Percentiles rank a stretch among this genome's conserved stretches.
phyloP scores from a whole-genome alignment of 257 asterid genomes.

The Petunia axillaris region DNA sequence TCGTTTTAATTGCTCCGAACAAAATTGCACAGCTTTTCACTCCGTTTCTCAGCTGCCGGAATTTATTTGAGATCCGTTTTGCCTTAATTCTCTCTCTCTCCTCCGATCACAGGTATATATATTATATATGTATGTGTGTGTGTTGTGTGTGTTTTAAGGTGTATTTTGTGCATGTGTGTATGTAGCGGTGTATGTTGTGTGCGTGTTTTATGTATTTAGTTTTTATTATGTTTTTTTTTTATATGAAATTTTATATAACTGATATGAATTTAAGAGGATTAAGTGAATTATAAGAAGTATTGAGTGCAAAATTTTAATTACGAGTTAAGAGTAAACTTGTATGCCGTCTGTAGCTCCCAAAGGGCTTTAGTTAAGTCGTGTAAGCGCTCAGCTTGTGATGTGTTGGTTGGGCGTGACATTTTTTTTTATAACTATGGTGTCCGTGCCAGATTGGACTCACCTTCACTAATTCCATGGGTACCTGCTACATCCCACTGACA shows the following conservation, averaged over 20 bases:
- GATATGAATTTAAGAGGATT: neutral
- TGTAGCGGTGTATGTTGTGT: neutral
- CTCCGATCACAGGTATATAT: slow-evolving; percentile 36
- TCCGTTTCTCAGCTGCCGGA: slow-evolving; percentile 20
- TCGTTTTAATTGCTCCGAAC: slow-evolving; percentile 22
- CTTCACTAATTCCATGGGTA: too few relatives aligned
- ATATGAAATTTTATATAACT: neutral
- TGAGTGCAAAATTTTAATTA: neutral
- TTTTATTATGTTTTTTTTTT: neutral
- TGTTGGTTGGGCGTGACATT: too few relatives aligned
- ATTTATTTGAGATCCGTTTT: slow-evolving; percentile 27
- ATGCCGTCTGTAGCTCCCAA: too few relatives aligned
- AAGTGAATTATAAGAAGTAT: neutral
- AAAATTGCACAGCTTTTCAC: neutral
- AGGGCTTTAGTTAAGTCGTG: neutral
- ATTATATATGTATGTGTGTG: neutral
- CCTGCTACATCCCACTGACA: too few relatives aligned
- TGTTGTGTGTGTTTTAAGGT: neutral
- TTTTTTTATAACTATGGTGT: too few relatives aligned
- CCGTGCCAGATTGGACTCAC: too few relatives aligned
- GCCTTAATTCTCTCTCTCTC: slow-evolving; percentile 17
- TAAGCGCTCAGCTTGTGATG: neutral
- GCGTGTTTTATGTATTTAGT: neutral
- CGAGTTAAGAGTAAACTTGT: neutral
- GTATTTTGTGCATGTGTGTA: neutral